Conservation (phyloP, 2,329 filamentous ascomycete species). For the Penicillium sclerotiorum region DNA sequence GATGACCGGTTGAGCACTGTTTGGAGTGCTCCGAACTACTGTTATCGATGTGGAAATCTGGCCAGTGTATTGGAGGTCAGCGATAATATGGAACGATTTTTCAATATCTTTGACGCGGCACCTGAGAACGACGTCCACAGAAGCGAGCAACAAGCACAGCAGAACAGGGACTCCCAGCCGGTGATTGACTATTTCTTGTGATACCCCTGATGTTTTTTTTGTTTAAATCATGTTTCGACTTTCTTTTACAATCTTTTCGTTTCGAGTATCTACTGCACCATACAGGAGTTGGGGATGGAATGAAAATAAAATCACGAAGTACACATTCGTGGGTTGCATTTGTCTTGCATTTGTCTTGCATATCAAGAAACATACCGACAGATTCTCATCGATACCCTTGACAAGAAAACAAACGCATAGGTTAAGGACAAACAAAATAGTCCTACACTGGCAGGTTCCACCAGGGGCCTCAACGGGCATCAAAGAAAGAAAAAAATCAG, state of each 20-base stretch:
- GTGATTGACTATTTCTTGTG: slow-evolving; percentile 73
- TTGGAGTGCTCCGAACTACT: slow-evolving; percentile 97
- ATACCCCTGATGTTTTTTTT: slow-evolving; percentile 39
- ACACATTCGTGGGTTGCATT: slow-evolving; percentile 9
- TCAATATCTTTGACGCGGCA: slow-evolving; percentile 96
- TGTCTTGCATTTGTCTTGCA: not conserved
- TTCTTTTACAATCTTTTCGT: slow-evolving; percentile 8
- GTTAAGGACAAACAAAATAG: not conserved
- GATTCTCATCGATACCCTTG: too few relatives aligned
- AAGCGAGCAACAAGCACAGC: slow-evolving; percentile 72
- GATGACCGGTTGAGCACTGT: slow-evolving; percentile 94
- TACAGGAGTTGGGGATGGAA: slow-evolving; percentile 30
- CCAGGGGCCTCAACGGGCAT: not conserved
- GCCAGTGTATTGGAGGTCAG: slow-evolving; percentile 96
- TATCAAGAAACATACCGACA: slow-evolving; percentile 1
- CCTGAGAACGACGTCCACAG: slow-evolving; percentile 90
- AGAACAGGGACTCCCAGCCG: slow-evolving; percentile 67
- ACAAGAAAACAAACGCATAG: too few relatives aligned
- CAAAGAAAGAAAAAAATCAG: slow-evolving; percentile 4
- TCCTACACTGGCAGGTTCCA: too few relatives aligned
- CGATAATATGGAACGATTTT: slow-evolving; percentile 88
- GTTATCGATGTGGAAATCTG: slow-evolving; percentile 94
- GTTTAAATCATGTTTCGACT: slow-evolving; percentile 13
- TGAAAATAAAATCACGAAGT: slow-evolving; percentile 25
- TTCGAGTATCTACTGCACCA: slow-evolving; percentile 12